These are phyloP conservation scores for Calocera cornea DNA, from an alignment of 768 basidiomycete species.

Conservation along the genomic window DNA sequence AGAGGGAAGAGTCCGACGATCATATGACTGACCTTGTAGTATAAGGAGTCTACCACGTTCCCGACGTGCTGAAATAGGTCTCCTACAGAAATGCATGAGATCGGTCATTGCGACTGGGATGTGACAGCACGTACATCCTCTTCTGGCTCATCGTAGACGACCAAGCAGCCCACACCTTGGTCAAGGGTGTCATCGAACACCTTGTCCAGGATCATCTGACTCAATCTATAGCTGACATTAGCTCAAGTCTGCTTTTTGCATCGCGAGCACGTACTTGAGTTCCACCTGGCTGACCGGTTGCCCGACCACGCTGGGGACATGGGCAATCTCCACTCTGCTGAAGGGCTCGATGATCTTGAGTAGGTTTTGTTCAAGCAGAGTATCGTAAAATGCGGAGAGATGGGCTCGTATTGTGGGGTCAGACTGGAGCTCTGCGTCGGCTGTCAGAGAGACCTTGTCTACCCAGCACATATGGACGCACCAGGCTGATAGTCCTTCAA, in stretches of 20 bases:
- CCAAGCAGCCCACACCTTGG: conserved; percentile 79
- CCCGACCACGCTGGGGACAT: conserved; percentile 75
- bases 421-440: conserved; percentile 68
- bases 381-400: conserved; percentile 87
- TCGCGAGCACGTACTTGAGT: no score
- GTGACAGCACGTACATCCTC: conserved; percentile 59
- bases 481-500: conserved; percentile 77
- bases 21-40: conserved; percentile 65
- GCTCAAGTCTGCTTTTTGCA: no score
- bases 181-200: conserved; percentile 88
- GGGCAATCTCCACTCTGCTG: conserved; percentile 76
- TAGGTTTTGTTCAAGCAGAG: conserved; percentile 88
- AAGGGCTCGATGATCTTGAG: conserved; percentile 94
- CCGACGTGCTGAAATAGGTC: conserved; percentile 81
- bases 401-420: conserved; percentile 94
- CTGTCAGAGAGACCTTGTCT: background rate
- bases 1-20: no score
- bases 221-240: conserved; percentile 42
- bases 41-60: conserved; percentile 84
- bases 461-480: conserved; percentile 19
- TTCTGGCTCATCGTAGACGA: conserved; percentile 80
- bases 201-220: conserved; percentile 97
- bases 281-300: conserved; percentile 82
- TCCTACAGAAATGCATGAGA: conserved; percentile 35
- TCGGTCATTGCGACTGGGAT: background rate